Conservation (phyloP, 768 basidiomycete species). For the Suillus ampliporus region DNA sequence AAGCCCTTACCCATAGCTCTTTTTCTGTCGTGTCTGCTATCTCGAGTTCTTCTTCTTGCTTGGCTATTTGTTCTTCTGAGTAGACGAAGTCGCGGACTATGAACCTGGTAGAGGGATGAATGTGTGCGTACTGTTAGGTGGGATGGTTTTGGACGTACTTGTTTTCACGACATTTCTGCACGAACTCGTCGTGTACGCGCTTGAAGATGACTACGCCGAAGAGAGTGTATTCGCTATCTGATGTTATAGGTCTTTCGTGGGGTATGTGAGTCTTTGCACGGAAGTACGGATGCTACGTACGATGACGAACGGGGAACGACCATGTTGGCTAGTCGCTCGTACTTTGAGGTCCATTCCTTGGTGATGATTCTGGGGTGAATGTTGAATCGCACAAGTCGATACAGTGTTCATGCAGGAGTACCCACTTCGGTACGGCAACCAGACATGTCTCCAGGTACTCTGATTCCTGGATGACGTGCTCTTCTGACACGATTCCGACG, state of each 20-base stretch:
- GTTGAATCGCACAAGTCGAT: conserved; percentile 14
- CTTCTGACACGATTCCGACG: conserved; percentile 80
- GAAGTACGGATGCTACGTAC: conserved; percentile 51
- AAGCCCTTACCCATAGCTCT: conserved; percentile 86
- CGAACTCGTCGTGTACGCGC: conserved; percentile 89
- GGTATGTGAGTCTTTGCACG: conserved; percentile 15
- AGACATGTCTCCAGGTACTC: conserved; percentile 93
- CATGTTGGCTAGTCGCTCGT: conserved; percentile 88
- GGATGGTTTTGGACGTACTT: conserved; percentile 59
- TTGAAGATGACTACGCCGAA: conserved; percentile 89
- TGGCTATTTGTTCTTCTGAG: conserved; percentile 80
- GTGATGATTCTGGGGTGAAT: conserved; percentile 59
- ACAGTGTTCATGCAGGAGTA: conserved; percentile 16
- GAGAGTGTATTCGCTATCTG: conserved; percentile 89
- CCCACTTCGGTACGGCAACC: conserved; percentile 93
- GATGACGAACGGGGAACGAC: conserved; percentile 91
- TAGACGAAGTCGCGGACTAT: conserved; percentile 93
- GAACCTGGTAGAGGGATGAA: conserved; percentile 59
- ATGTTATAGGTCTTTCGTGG: conserved; percentile 63
- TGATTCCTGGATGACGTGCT: conserved; percentile 85
- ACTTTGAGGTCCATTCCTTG: conserved; percentile 90
- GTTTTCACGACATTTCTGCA: conserved; percentile 93
- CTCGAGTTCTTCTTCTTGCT: conserved; percentile 82
- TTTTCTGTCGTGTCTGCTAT: conserved; percentile 87
- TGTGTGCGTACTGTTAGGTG: neutral